Evolutionary conservation across 257 asterid species (phyloP).

Genomic region (Lantana camara): DNA sequence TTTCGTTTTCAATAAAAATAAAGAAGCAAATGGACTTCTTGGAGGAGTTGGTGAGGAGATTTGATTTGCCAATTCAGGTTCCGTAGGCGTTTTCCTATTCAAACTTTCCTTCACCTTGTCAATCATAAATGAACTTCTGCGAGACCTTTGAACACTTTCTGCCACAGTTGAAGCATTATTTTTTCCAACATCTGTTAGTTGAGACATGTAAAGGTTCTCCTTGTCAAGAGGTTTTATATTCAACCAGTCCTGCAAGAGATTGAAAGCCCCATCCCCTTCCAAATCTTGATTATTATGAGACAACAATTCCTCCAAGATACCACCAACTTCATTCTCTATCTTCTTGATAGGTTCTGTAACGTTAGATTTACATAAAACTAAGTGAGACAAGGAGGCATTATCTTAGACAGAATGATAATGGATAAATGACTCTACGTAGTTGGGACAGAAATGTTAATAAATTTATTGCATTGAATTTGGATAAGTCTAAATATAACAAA

Average conservation of each 20-base stretch:
- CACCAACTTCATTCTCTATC: constrained; percentile 35
- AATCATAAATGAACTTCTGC: constrained; percentile 43
- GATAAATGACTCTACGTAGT: background rate
- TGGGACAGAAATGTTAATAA: constrained; percentile 14
- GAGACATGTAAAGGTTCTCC: constrained; percentile 45
- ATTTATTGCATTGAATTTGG: constrained; percentile 15
- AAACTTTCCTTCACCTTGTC: constrained; percentile 44
- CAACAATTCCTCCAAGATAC: constrained; percentile 55
- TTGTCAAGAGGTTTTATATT: constrained; percentile 65
- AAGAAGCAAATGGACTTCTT: constrained; percentile 59
- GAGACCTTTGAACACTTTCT: constrained; percentile 42
- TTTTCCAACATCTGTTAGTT: constrained; percentile 45
- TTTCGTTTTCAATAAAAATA: constrained; percentile 51
- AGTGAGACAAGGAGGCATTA: constrained; percentile 21
- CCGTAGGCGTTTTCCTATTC: constrained; percentile 35
- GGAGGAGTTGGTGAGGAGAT: constrained; percentile 72
- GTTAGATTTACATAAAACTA: constrained; percentile 23
- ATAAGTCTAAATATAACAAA: constrained; percentile 19
- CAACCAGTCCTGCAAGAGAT: constrained; percentile 68
- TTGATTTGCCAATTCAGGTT: constrained; percentile 34
- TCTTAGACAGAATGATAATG: constrained; percentile 14
- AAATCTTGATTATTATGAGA: constrained; percentile 55
- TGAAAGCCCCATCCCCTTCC: constrained; percentile 59
- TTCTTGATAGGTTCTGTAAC: constrained; percentile 45
- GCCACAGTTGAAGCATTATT: constrained; percentile 40